Percentiles rank a stretch among this genome's conserved stretches.
These are phyloP conservation scores for Staphylotrichum longicolle DNA, from an alignment of 495 filamentous ascomycete species.

Conservation along the genomic window DNA sequence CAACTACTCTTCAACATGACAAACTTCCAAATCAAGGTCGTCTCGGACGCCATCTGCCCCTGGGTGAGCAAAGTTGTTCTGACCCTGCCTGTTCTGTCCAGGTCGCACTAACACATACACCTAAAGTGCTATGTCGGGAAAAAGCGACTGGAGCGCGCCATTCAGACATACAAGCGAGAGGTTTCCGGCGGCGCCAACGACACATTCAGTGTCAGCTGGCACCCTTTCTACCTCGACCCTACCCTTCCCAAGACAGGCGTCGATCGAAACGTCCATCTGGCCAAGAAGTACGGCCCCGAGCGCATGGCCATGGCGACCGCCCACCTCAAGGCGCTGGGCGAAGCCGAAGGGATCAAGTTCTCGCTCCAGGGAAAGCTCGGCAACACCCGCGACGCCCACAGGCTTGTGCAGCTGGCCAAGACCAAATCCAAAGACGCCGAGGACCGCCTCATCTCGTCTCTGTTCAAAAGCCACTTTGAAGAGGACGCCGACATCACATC, in stretches of 20 bases:
- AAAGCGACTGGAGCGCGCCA: constrained; percentile 67
- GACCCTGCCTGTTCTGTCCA: not conserved
- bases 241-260: constrained; percentile 46
- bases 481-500: constrained; percentile 74
- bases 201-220: constrained; percentile 70
- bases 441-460: constrained; percentile 60
- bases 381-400: constrained; percentile 74
- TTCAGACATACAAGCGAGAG: constrained; percentile 57
- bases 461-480: constrained; percentile 77
- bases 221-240: constrained; percentile 78
- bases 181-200: constrained; percentile 58
- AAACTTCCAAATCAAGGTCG: constrained; percentile 71
- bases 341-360: constrained; percentile 68
- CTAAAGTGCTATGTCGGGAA: constrained; percentile 78
- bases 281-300: constrained; percentile 47
- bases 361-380: constrained; percentile 70
- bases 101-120: constrained; percentile 2
- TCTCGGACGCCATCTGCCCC: constrained; percentile 77
- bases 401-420: constrained; percentile 68
- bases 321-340: constrained; percentile 58
- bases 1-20: constrained; percentile 54
- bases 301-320: constrained; percentile 55
- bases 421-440: constrained; percentile 55
- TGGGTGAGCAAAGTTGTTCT: constrained; percentile 46
- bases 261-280: constrained; percentile 26